Percentiles rank a stretch among this genome's conserved stretches.
Conservation (phyloP, 352 stramenopile genomes). For the Phytophthora palmivora region DNA sequence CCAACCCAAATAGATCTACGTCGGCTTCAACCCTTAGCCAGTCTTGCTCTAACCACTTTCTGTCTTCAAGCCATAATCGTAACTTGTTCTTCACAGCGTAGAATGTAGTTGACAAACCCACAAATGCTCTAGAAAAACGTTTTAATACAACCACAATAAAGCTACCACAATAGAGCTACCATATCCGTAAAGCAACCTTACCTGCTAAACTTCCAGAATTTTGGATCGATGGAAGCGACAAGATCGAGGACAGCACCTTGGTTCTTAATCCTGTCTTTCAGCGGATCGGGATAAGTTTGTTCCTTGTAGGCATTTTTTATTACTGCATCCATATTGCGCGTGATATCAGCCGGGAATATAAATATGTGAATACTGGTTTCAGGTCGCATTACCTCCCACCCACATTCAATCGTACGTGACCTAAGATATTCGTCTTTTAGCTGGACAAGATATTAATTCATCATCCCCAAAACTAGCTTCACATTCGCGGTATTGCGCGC, state of each 20-base stretch:
- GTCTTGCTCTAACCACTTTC: constrained; percentile 18
- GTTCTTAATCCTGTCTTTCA: neutral
- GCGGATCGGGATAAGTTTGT: neutral
- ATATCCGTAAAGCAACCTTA: constrained; percentile 9
- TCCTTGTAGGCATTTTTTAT: neutral
- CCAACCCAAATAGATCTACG: neutral
- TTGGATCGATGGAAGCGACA: constrained; percentile 1
- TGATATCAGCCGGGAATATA: constrained; percentile 11
- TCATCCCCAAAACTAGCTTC: constrained; percentile 13
- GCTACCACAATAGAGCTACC: constrained; percentile 7
- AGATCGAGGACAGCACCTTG: constrained; percentile 6
- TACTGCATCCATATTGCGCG: neutral
- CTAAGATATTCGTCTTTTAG: constrained; percentile 11
- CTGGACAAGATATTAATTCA: constrained; percentile 15
- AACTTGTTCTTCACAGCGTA: neutral
- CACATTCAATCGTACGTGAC: constrained; percentile 2
- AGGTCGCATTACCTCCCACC: constrained; percentile 3
- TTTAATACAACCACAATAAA: constrained; percentile 7
- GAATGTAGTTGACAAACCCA: neutral
- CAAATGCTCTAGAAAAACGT: constrained; percentile 2
- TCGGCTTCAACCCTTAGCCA: neutral
- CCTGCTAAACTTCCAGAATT: too few relatives aligned
- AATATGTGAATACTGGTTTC: constrained; percentile 17
- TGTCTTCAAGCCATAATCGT: constrained; percentile 8
- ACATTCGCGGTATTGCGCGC: constrained; percentile 8